These are phyloP conservation scores for Sarocladiaceae sp. DNA, from an alignment of 2,329 filamentous ascomycete genomes.

Conservation along the genomic window DNA sequence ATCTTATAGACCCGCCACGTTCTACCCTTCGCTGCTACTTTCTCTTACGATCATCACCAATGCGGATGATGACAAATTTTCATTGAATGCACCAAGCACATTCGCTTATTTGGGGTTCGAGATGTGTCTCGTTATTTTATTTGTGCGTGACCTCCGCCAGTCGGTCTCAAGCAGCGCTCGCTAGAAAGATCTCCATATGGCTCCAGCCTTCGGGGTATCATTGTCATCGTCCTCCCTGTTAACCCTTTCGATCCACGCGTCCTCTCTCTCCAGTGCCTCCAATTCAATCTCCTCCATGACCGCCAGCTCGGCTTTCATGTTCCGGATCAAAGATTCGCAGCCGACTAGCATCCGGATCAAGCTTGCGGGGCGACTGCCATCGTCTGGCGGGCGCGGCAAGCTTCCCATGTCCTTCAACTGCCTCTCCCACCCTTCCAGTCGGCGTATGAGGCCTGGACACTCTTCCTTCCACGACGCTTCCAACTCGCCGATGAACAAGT, in stretches of 20 bases:
- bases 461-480: slow-evolving; percentile 55
- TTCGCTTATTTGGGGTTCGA: neutral
- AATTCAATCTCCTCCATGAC: slow-evolving; percentile 56
- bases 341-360: slow-evolving; percentile 41
- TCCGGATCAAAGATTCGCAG: slow-evolving; percentile 42
- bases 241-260: slow-evolving; percentile 51
- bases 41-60: neutral
- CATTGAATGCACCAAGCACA: no score
- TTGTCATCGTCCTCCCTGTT: slow-evolving; percentile 36
- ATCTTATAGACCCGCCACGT: slow-evolving; percentile 8
- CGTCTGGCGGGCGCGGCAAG: slow-evolving; percentile 15
- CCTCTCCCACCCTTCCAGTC: slow-evolving; percentile 47
- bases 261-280: slow-evolving; percentile 50
- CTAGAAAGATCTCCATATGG: slow-evolving; percentile 36
- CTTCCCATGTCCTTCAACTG: slow-evolving; percentile 41
- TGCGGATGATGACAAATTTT: slow-evolving; percentile 2
- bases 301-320: slow-evolving; percentile 57
- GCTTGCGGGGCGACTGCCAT: slow-evolving; percentile 24
- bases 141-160: no score
- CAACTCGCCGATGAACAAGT: slow-evolving; percentile 48
- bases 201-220: slow-evolving; percentile 33
- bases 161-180: neutral
- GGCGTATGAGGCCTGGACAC: slow-evolving; percentile 42
- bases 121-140: neutral
- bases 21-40: slow-evolving; percentile 2